These are phyloP conservation scores for Centrapalus pauciflorus DNA, from an alignment of 129 eudicot genomes.

Conservation along the genomic window DNA sequence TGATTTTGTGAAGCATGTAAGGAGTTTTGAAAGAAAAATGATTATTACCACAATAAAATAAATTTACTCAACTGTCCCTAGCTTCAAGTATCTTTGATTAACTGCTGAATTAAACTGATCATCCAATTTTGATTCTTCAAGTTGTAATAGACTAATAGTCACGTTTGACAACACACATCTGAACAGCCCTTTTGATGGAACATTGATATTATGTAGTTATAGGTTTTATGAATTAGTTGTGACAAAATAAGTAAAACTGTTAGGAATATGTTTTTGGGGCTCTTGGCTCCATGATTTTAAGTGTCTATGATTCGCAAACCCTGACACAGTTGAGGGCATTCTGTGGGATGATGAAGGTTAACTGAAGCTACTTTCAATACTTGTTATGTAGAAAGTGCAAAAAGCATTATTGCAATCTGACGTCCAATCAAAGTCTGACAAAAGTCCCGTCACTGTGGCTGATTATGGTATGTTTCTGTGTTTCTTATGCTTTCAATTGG, in stretches of 20 bases:
- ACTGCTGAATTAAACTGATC: not conserved
- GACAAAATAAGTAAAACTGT: not conserved
- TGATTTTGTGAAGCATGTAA: too few relatives aligned
- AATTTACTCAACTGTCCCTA: not conserved
- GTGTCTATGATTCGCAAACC: too few relatives aligned
- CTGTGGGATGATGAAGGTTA: slow-evolving; percentile 11
- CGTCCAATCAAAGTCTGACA: slow-evolving; percentile 88
- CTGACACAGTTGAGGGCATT: not conserved
- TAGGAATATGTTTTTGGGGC: not conserved
- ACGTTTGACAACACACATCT: not conserved
- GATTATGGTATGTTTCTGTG: slow-evolving; percentile 63
- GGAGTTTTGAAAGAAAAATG: too few relatives aligned
- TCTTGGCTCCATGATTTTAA: too few relatives aligned
- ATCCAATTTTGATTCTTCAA: not conserved
- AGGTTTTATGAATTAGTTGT: not conserved
- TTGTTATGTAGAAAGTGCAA: slow-evolving; percentile 78
- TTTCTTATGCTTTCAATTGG: not conserved
- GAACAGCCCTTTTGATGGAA: too few relatives aligned
- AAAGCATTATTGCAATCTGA: slow-evolving; percentile 81
- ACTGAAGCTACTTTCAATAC: not conserved
- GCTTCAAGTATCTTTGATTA: not conserved
- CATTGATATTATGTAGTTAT: not conserved
- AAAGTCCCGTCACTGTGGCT: slow-evolving; percentile 92
- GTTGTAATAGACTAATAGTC: too few relatives aligned
- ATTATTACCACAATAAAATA: too few relatives aligned